Evolutionary conservation across 306 rosid species (phyloP), one percentile per base, ranked within the genome.

Genomic region (Cicer cuneatum): DNA sequence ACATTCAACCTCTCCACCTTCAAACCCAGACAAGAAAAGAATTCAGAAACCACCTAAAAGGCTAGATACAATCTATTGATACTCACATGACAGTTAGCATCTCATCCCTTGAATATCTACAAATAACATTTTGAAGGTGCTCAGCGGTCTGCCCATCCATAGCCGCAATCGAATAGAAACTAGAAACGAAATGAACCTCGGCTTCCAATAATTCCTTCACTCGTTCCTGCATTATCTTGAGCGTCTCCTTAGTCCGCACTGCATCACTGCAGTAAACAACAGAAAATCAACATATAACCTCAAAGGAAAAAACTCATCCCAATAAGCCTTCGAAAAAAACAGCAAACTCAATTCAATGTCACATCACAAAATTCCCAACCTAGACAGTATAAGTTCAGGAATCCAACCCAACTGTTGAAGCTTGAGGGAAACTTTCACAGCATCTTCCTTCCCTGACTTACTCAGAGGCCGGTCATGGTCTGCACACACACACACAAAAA

Each of bases 101-200:
- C 75, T 91, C 96, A 81, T 91, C 90, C 82, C 79, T 85, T 63
- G 98, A 84, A 82, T 88, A 88, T 80, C 40, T 85, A 83, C 92
- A 85, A 76, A 94, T 88, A 81, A 84, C 76, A 63, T 82, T 87
- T 61, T 88, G 98, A 75, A 94, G 93, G 81, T 94, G 98, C 83
- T 88, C 94, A 7, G 98, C 98, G 2, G 98, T 94, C 84, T 94
- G 98, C n/a, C 98, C 98, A 76, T 94, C 98, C 98, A 94, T 94
- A 62, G 93, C 98, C 2, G 98, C 97, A 75, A 94, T 86, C 8
- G 97, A 91, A 86, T 94, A 94, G 81, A 94, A 94, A 86, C 98
- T 94, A 51, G 98, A 86, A 79, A 94, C 71, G 81, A 85, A 91
- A 83, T 79, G 91, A 74, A 94, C 90, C 86, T 94, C 90, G 21